These are phyloP conservation scores for Collybiopsis luxurians DNA, from an alignment of 768 basidiomycete species.

Conservation along the genomic window DNA sequence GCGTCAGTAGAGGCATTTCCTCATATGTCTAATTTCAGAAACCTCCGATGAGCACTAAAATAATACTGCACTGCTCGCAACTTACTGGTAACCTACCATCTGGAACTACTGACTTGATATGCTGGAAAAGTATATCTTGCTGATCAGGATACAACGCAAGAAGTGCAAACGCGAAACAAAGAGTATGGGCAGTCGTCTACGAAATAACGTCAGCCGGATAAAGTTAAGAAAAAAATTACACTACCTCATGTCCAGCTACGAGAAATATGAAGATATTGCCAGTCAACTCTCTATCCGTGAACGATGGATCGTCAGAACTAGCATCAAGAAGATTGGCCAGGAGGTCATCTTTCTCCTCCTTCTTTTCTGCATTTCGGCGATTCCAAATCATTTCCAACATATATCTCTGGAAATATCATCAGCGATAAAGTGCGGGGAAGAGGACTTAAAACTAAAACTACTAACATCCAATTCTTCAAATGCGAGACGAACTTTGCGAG, in stretches of 20 bases:
- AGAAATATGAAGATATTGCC: constrained; percentile 51
- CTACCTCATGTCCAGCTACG: constrained; percentile 61
- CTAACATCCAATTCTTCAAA: constrained; percentile 43
- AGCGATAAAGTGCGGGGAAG: neutral
- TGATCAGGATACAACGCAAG: constrained; percentile 37
- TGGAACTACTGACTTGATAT: constrained; percentile 29
- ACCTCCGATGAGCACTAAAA: too few species aligned
- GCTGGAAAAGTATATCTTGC: constrained; percentile 33
- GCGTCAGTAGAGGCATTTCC: constrained; percentile 36
- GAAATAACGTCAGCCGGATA: neutral
- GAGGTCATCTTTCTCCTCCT: constrained; percentile 45
- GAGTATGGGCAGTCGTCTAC: constrained; percentile 34
- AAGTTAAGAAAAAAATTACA: neutral
- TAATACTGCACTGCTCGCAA: neutral
- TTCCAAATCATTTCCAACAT: constrained; percentile 53
- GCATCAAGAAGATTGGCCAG: constrained; percentile 51
- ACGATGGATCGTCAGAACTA: constrained; percentile 31
- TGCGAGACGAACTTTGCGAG: constrained; percentile 29
- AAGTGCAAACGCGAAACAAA: constrained; percentile 36
- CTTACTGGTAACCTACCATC: constrained; percentile 29
- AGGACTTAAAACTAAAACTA: neutral
- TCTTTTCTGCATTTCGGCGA: constrained; percentile 31
- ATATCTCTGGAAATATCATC: constrained; percentile 28
- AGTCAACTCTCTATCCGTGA: constrained; percentile 13
- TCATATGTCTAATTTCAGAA: constrained; percentile 33